phyloP scores from a whole-genome alignment of 805 yeast species.

The Cyberlindnera galapagoensis region DNA sequence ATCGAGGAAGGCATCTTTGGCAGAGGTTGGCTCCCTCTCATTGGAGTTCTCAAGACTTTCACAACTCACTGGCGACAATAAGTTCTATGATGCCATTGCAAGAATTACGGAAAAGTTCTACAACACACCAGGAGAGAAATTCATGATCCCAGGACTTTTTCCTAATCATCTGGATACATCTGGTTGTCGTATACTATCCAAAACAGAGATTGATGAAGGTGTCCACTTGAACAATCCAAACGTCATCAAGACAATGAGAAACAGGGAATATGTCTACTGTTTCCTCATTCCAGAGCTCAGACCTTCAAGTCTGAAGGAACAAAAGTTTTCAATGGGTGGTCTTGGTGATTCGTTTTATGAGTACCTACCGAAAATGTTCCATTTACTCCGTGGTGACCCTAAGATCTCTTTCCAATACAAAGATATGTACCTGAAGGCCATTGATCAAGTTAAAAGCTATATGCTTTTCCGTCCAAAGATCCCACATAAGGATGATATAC shows the following conservation, averaged over 20 bases:
- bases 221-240: constrained; percentile 27
- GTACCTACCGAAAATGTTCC: constrained; percentile 41
- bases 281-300: constrained; percentile 22
- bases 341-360: constrained; percentile 42
- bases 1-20: constrained; percentile 29
- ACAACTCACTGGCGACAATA: constrained; percentile 41
- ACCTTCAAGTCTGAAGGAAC: constrained; percentile 7
- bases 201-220: constrained; percentile 27
- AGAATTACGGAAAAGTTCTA: constrained; percentile 35
- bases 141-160: constrained; percentile 35
- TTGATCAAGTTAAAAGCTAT: constrained; percentile 31
- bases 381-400: constrained; percentile 34
- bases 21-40: constrained; percentile 44
- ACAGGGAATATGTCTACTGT: constrained; percentile 29
- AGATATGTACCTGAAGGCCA: constrained; percentile 31
- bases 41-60: constrained; percentile 48
- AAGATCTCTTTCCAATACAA: constrained; percentile 21
- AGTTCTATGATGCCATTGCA: constrained; percentile 44
- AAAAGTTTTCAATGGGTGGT: constrained; percentile 33
- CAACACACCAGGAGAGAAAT: constrained; percentile 27
- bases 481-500: constrained; percentile 32
- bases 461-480: constrained; percentile 41
- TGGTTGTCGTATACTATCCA: constrained; percentile 36
- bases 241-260: constrained; percentile 31
- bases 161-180: constrained; percentile 42